Conservation (phyloP, 2,329 filamentous ascomycete species). For the Xylariaceae sp. region DNA sequence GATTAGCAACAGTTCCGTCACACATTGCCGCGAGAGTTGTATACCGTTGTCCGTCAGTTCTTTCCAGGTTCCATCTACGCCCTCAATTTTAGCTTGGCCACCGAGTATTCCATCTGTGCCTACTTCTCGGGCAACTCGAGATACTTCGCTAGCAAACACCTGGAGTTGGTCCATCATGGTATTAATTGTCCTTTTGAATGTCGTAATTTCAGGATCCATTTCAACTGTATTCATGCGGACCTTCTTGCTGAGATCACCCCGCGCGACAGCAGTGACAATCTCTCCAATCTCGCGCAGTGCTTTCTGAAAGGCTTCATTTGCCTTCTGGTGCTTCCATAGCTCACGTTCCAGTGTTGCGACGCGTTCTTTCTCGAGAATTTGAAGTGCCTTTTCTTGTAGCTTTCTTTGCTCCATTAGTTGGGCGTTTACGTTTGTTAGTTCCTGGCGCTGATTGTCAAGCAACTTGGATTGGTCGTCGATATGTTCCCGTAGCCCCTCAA, state of each 20-base stretch:
- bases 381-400: constrained; percentile 81
- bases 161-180: constrained; percentile 99
- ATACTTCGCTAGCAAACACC: constrained; percentile 95
- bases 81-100: constrained; percentile 90
- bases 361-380: constrained; percentile 82
- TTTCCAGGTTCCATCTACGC: constrained; percentile 96
- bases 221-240: constrained; percentile 94
- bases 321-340: constrained; percentile 95
- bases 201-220: constrained; percentile 97
- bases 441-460: constrained; percentile 84
- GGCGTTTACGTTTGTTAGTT: constrained; percentile 83
- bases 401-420: constrained; percentile 86
- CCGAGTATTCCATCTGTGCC: constrained; percentile 94
- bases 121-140: constrained; percentile 91
- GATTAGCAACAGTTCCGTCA: constrained; percentile 33
- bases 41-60: constrained; percentile 86
- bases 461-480: constrained; percentile 93
- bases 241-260: constrained; percentile 95
- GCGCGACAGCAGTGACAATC: constrained; percentile 94
- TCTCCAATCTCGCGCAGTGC: constrained; percentile 95
- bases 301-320: constrained; percentile 98
- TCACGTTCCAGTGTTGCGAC: constrained; percentile 91
- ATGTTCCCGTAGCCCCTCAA: constrained; percentile 85
- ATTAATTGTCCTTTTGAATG: constrained; percentile 98
- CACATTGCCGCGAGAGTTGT: constrained; percentile 20